Evolutionary conservation across 169 alveolate genomes (phyloP).

Genomic region (Eimeria necatrix): DNA sequence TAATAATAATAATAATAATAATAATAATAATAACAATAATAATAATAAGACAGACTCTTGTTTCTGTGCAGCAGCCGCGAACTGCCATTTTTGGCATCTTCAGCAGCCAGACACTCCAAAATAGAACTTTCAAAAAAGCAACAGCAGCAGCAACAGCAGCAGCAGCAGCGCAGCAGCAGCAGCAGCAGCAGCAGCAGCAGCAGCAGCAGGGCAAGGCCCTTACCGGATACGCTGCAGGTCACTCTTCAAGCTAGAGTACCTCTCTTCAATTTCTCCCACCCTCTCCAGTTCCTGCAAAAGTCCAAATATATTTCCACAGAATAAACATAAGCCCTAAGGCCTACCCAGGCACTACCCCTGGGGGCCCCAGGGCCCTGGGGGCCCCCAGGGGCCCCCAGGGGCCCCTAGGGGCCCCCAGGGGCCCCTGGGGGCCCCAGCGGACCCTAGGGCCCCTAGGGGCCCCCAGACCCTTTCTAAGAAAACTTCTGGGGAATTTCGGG

Average conservation of each 20-base stretch:
- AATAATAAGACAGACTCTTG: not conserved
- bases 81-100: not conserved
- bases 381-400: not conserved
- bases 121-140: no score
- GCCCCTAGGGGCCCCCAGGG: not conserved
- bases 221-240: conserved; percentile 34
- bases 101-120: not conserved
- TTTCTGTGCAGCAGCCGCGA: not conserved
- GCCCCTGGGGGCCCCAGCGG: no score
- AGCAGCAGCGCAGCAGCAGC: not conserved
- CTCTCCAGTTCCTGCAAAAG: not conserved
- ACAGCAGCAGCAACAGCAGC: not conserved
- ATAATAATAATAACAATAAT: not conserved
- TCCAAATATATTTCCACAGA: not conserved
- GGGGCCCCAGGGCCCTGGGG: not conserved
- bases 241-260: not conserved
- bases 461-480: no score
- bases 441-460: no score
- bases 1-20: not conserved
- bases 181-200: not conserved
- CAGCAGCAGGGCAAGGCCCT: not conserved
- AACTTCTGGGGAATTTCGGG: no score
- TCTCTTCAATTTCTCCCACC: not conserved
- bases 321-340: no score
- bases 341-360: no score